Evolutionary conservation across 306 rosid genomes (phyloP).

Genomic region (Acacia confusa): DNA sequence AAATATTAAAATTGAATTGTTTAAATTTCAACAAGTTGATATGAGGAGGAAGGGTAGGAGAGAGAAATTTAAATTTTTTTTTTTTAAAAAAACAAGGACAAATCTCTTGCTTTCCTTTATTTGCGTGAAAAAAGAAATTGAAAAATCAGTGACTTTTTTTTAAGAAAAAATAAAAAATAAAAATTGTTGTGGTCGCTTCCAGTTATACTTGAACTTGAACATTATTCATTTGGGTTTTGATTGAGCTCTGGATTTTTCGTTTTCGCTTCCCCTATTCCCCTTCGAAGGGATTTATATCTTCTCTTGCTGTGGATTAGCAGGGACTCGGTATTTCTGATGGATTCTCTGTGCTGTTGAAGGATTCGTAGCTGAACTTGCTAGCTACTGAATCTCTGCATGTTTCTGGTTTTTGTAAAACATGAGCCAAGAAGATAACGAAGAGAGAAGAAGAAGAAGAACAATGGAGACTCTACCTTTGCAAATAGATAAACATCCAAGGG

Average conservation of each 20-base stretch:
- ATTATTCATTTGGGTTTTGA: neutral
- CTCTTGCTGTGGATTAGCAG: slow-evolving; percentile 9
- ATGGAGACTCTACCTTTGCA: slow-evolving; percentile 41
- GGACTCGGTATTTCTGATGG: neutral
- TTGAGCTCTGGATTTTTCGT: neutral
- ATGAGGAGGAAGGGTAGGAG: too few relatives aligned
- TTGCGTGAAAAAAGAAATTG: neutral
- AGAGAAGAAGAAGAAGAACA: slow-evolving; percentile 37
- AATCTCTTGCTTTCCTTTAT: neutral
- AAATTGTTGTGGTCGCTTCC: neutral
- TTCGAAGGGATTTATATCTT: neutral
- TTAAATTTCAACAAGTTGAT: too few relatives aligned
- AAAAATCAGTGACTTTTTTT: neutral
- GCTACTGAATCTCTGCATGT: neutral
- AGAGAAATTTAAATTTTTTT: too few relatives aligned
- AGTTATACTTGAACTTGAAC: slow-evolving; percentile 12
- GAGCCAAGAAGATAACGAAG: slow-evolving; percentile 48
- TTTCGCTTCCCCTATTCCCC: neutral
- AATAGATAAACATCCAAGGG: slow-evolving; percentile 68
- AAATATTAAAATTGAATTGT: too few relatives aligned
- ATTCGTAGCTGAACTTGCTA: slow-evolving; percentile 27
- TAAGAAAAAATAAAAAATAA: too few relatives aligned
- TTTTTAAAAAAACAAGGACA: too few relatives aligned
- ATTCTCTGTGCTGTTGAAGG: slow-evolving; percentile 13
- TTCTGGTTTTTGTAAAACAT: slow-evolving; percentile 21